Percentiles rank a stretch among this genome's conserved stretches.
Conservation (phyloP, 768 basidiomycete species). For the Tylopilus balloui region DNA sequence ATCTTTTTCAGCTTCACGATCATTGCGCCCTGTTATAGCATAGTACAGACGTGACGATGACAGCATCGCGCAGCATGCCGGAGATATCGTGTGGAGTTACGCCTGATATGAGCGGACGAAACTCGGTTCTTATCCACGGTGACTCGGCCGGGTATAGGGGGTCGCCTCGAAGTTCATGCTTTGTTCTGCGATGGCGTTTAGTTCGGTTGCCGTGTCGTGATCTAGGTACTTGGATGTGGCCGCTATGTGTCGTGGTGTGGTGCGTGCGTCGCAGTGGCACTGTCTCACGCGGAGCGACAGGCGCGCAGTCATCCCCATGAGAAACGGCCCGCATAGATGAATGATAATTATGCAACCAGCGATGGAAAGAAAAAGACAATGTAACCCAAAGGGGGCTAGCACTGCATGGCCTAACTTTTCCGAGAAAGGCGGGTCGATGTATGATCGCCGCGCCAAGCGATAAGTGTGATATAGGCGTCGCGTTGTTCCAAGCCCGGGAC, state of each 20-base stretch:
- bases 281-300: neutral
- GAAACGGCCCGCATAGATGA: neutral
- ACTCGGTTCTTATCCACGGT: neutral
- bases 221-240: neutral
- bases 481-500: neutral
- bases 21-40: neutral
- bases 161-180: no score
- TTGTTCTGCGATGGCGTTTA: no score
- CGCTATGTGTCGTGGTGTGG: neutral
- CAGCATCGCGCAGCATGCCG: neutral
- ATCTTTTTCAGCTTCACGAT: neutral
- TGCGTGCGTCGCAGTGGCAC: neutral
- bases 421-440: neutral
- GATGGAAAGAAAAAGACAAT: neutral
- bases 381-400: neutral
- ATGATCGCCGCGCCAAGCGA: conserved; percentile 9
- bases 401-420: neutral
- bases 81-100: neutral
- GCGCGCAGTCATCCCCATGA: neutral
- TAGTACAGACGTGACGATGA: neutral
- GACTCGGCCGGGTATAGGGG: no score
- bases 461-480: neutral
- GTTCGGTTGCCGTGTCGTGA: neutral
- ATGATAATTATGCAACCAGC: neutral
- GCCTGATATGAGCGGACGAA: neutral